Conservation (phyloP, 306 rosid genomes). For the Castanospermum australe region DNA sequence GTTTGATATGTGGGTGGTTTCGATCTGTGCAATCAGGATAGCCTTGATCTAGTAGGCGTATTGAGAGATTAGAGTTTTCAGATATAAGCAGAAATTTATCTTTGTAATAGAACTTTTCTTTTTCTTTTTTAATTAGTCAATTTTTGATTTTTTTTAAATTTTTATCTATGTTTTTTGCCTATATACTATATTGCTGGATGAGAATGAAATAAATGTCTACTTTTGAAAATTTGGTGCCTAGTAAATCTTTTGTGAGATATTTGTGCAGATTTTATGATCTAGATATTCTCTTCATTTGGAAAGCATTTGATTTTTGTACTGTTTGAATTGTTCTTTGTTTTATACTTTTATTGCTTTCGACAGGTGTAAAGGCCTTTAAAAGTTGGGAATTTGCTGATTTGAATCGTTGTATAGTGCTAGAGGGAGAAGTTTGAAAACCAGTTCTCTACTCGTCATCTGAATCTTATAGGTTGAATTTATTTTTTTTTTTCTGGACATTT, state of each 20-base stretch:
- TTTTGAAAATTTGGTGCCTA: not conserved
- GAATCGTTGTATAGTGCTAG: conserved; percentile 10
- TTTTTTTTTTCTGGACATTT: not conserved
- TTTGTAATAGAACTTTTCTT: not conserved
- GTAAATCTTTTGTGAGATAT: not conserved
- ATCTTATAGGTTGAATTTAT: not conserved
- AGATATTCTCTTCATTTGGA: not conserved
- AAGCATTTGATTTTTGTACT: not conserved
- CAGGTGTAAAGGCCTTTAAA: conserved; percentile 25
- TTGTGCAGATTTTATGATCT: not conserved
- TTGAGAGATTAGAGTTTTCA: not conserved
- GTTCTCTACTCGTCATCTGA: not conserved
- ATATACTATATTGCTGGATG: not conserved
- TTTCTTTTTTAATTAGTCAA: not conserved
- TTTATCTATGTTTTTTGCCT: not conserved
- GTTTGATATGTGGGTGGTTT: not conserved
- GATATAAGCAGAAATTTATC: not conserved
- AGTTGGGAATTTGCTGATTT: not conserved
- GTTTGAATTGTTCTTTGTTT: conserved; percentile 3
- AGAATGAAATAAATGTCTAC: not conserved
- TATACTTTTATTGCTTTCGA: conserved; percentile 16
- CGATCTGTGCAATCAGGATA: not conserved
- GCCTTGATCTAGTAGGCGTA: not conserved
- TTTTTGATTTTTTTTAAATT: not conserved
- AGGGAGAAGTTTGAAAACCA: not conserved